Percentiles rank a stretch among this genome's conserved stretches.
Conservation (phyloP, 1,284 basidiomycete species). For the Ustilago hordei region DNA sequence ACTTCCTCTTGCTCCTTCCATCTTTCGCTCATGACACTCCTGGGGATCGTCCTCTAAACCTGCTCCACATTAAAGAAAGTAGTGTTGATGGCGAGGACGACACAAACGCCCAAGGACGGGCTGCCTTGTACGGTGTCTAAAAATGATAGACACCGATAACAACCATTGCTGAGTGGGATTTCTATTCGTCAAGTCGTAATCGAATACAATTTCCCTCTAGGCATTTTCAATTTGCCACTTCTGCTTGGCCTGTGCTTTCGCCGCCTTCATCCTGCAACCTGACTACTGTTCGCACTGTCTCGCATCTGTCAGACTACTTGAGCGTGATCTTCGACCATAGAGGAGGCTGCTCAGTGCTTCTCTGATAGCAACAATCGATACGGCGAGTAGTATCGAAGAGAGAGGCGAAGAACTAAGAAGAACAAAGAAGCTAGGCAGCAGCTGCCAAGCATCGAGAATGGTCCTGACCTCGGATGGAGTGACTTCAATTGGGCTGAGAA, state of each 20-base stretch:
- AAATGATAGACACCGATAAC: conserved; percentile 5
- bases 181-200: not conserved
- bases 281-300: no score
- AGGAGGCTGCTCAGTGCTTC: not conserved
- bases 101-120: not conserved
- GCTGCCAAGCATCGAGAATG: conserved; percentile 2
- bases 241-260: conserved; percentile 1
- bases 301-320: no score
- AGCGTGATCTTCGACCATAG: no score
- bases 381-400: not conserved
- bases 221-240: not conserved
- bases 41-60: no score
- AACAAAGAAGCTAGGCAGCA: not conserved
- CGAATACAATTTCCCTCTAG: not conserved
- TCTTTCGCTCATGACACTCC: no score
- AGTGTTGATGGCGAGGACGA: not conserved
- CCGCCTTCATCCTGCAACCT: not conserved
- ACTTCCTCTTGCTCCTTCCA: no score
- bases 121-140: not conserved
- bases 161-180: conserved; percentile 4
- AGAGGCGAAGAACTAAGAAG: not conserved
- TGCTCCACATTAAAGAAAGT: no score
- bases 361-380: not conserved
- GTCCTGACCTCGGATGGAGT: not conserved
- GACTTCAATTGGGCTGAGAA: conserved; percentile 2